These are phyloP conservation scores for Nidularia pulvinata DNA, from an alignment of 768 basidiomycete genomes.

Conservation along the genomic window DNA sequence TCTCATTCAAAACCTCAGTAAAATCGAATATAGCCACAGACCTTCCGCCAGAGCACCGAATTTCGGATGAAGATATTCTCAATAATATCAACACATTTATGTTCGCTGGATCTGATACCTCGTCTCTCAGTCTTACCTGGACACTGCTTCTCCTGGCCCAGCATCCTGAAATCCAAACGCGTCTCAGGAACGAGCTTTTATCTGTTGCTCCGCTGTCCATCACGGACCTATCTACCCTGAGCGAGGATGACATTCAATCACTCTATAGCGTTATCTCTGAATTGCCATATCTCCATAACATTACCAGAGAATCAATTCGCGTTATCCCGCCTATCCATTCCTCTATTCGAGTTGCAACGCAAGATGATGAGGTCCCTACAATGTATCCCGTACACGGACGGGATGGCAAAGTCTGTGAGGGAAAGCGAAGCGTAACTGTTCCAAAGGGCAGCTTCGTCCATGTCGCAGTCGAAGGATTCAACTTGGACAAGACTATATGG, in stretches of 20 bases:
- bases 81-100: constrained; percentile 88
- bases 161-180: constrained; percentile 64
- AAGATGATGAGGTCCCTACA: constrained; percentile 78
- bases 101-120: constrained; percentile 90
- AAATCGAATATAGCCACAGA: constrained; percentile 81
- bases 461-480: constrained; percentile 79
- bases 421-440: constrained; percentile 43
- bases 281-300: constrained; percentile 75
- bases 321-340: constrained; percentile 82
- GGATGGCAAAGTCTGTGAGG: constrained; percentile 43
- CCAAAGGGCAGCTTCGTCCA: constrained; percentile 76
- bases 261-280: constrained; percentile 53
- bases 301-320: constrained; percentile 75
- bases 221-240: constrained; percentile 40
- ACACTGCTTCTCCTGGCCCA: constrained; percentile 73
- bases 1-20: constrained; percentile 41
- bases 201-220: constrained; percentile 35
- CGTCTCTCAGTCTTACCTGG: constrained; percentile 85
- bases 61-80: constrained; percentile 88
- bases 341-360: constrained; percentile 74
- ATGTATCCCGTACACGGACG: constrained; percentile 55
- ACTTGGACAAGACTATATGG: constrained; percentile 78
- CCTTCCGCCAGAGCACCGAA: constrained; percentile 63
- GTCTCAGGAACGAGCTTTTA: constrained; percentile 69
- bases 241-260: constrained; percentile 65